phyloP scores from a whole-genome alignment of 345 rosid species.

The Syzygium oleosum region DNA sequence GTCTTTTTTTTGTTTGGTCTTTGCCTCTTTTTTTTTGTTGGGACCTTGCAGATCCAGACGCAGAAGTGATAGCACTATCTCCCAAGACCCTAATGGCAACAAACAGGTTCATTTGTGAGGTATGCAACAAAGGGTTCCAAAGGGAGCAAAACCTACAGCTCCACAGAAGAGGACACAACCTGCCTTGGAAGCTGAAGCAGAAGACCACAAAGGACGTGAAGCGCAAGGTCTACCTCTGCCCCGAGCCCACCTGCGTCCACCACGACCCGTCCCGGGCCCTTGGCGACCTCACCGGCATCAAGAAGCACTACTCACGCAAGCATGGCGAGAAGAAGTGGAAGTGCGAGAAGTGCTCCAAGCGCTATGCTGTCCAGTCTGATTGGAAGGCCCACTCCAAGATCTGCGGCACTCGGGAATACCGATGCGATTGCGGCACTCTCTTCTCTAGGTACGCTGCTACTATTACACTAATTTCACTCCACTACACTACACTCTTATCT shows the following conservation, averaged over 20 bases:
- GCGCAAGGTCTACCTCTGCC: constrained; percentile 79
- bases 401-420: constrained; percentile 75
- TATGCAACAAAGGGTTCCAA: constrained; percentile 84
- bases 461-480: background rate
- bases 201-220: constrained; percentile 72
- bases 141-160: constrained; percentile 85
- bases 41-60: constrained; percentile 61
- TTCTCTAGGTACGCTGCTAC: constrained; percentile 54
- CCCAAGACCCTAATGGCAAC: constrained; percentile 89
- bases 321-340: constrained; percentile 92
- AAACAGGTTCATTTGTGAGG: constrained; percentile 83
- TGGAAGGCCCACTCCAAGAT: constrained; percentile 92
- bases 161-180: constrained; percentile 83
- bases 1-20: background rate
- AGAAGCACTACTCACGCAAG: constrained; percentile 70
- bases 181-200: constrained; percentile 83
- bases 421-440: constrained; percentile 87
- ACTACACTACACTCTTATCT: background rate
- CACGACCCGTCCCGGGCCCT: constrained; percentile 80
- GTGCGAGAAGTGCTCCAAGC: constrained; percentile 77
- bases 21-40: background rate
- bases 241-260: constrained; percentile 83
- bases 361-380: constrained; percentile 79
- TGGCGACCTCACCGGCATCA: constrained; percentile 80
- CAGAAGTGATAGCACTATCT: constrained; percentile 81